Base-by-base conservation (phyloP, 345 rosid species). In the Citrus australasica region DNA sequence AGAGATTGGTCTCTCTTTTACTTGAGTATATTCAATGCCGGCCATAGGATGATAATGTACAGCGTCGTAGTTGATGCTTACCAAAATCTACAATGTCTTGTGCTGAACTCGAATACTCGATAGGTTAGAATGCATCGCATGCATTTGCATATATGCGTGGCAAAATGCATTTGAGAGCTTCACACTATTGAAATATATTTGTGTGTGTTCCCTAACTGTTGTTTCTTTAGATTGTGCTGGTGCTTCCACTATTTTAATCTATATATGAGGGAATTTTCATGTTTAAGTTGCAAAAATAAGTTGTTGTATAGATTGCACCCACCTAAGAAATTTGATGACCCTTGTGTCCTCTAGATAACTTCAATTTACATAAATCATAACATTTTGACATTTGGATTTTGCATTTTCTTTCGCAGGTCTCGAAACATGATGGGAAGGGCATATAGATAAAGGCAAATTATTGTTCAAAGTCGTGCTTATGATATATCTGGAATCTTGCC, bases 371-470 rank as follows among this genome's bases (percentile, higher is more conserved):
- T 53, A 37, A 13, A 58, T 60, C 35, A 7, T 17, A 9, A 62
- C 42, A 27, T 22, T 53, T 69, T 69, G 2, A 27, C 56, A 61
- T 19, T 9, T 42, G 58, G 30, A 1, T 38, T 60, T 40, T 25
- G 51, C 58, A 61, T 17, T 40, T 9, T 38, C 11, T 25, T 9
- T 74, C 6, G 77, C 77, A 74, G 77, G 77, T 74, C 55, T 13
- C 60, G 22, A 38, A 27, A 62, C 28, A 42, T 17, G 19, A 25
- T 25, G 42, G 77, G 56, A 74, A 53, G 24, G 78, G 48, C 53
- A 51, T 32, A 46, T 11, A 58, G 66, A 37, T 3, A 24, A 73
- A 73, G 76, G 48, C 33, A 51, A 42, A 42, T 42, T 42, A 22
- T 28, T 9, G 30, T 75, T 64, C 32, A 32, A 75, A 48, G 60